Percentiles rank a stretch among this genome's conserved stretches.
Evolutionary conservation across 805 yeast species (phyloP).

Genomic region (Groenewaldozyma tartarivorans): DNA sequence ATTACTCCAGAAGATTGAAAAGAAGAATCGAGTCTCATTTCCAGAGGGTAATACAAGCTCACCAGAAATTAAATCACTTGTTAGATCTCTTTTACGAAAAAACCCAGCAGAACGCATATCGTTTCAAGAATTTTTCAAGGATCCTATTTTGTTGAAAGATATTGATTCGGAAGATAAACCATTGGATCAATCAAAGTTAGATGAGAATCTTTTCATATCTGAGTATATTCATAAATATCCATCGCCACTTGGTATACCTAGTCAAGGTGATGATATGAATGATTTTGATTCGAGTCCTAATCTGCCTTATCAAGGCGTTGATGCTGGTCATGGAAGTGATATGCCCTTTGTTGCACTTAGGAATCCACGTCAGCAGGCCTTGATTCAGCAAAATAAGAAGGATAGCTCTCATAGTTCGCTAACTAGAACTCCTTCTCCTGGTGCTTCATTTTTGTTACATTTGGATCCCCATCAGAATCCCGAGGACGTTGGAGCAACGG

Average conservation of each 20-base stretch:
- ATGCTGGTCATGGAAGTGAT: background rate
- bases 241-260: background rate
- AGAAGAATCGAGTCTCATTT: conserved; percentile 70
- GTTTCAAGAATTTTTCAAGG: conserved; percentile 76
- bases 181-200: conserved; percentile 54
- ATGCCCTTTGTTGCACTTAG: background rate
- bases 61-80: conserved; percentile 55
- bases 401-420: background rate
- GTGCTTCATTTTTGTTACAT: conserved; percentile 15
- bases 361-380: background rate
- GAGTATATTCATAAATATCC: conserved; percentile 54
- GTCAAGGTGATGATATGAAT: background rate
- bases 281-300: background rate
- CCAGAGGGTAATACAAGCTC: conserved; percentile 59
- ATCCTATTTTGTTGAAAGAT: conserved; percentile 53
- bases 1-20: conserved; percentile 75
- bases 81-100: conserved; percentile 66
- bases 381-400: background rate
- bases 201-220: conserved; percentile 74
- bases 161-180: conserved; percentile 33
- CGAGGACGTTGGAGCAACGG: background rate
- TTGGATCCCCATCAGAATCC: too few species aligned
- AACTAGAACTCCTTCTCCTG: conserved; percentile 17
- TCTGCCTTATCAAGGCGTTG: background rate
- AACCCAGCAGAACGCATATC: conserved; percentile 84